These are phyloP conservation scores for Platanthera zijinensis DNA, from an alignment of 106 monocot genomes.

Conservation along the genomic window DNA sequence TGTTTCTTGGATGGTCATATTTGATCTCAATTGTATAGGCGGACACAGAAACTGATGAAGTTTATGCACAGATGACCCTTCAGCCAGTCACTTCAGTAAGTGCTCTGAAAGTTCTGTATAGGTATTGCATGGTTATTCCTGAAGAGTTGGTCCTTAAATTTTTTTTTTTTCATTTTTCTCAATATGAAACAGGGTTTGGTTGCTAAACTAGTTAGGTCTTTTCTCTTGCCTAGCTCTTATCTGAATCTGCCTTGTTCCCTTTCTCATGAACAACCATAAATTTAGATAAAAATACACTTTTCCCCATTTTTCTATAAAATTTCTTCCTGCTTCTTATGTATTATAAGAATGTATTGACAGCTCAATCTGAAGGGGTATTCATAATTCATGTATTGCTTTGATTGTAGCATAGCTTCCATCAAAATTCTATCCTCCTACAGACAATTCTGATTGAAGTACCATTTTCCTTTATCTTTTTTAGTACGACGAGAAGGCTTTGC, in stretches of 20 bases:
- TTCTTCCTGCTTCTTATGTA: not conserved
- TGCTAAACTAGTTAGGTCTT: not conserved
- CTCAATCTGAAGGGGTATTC: not conserved
- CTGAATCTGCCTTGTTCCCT: not conserved
- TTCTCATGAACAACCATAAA: not conserved
- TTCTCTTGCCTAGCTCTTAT: not conserved
- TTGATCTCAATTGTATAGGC: constrained; percentile 35
- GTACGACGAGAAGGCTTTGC: constrained; percentile 63
- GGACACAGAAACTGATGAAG: constrained; percentile 89
- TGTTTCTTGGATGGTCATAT: not conserved
- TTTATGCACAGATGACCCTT: constrained; percentile 93
- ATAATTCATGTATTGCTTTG: not conserved
- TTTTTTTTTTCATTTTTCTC: not conserved
- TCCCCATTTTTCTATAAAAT: not conserved
- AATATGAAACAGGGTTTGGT: not conserved
- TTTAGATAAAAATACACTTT: constrained; percentile 2
- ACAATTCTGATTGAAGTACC: not conserved
- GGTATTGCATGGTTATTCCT: not conserved
- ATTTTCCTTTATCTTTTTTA: constrained; percentile 16
- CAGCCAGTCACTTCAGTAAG: constrained; percentile 78
- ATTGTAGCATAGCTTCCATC: not conserved
- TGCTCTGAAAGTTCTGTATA: not conserved
- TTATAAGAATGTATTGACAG: not conserved
- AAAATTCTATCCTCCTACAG: not conserved
- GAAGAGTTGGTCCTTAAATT: not conserved